Base-by-base conservation (phyloP, 805 yeast genomes). In the Isabelozyma gotoi region DNA sequence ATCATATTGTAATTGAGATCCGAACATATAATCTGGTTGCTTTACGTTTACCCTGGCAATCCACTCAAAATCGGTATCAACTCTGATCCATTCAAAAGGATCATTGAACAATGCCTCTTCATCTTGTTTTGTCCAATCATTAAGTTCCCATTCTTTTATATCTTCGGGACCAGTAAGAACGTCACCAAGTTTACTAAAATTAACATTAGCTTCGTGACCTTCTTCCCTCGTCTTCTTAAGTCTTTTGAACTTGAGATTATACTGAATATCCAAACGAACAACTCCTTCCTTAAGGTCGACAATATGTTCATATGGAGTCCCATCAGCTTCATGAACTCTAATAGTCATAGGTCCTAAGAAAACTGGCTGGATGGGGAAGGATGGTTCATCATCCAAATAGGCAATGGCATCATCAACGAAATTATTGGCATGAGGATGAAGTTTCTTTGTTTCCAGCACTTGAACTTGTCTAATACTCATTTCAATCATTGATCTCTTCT, bases 1-100 rank as follows among this genome's bases (percentile, higher is more conserved):
- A 64, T 94, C 99, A 59, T 90, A 96, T 53, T 88, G 94, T 21
- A 94, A 67, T 57, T 94, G 99, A 0, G 98, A 88, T 1, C 89
- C 87, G 60, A 79, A 94, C 97, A 94, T 94, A 57, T 89, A 86
- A 55, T 90, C 97, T 0, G 96, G 96, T 63, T 91, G 97, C 52
- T 84, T 88, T 27, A 94, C 80, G 45, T 81, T 76, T 17, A 88
- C 72, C 51, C 79, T 80, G 47, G 96, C 88, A 39, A 94, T 85
- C 99, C 99, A 94, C 62, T 94, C 99, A 56, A 85, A 87, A 62
- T 94, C 99, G 0, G 97, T 91, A 66, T 94, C 99, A n/a, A 92
- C 88, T 53, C 99, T 75, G 32, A 94, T 76, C 99, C 99, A 94
- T 56, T 94, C 99, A 64, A 90, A 94, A 0, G 97, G 97, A 55